These are phyloP conservation scores for Thalassiosira livingstoniorum DNA, from an alignment of 352 stramenopile genomes.

Conservation along the genomic window DNA sequence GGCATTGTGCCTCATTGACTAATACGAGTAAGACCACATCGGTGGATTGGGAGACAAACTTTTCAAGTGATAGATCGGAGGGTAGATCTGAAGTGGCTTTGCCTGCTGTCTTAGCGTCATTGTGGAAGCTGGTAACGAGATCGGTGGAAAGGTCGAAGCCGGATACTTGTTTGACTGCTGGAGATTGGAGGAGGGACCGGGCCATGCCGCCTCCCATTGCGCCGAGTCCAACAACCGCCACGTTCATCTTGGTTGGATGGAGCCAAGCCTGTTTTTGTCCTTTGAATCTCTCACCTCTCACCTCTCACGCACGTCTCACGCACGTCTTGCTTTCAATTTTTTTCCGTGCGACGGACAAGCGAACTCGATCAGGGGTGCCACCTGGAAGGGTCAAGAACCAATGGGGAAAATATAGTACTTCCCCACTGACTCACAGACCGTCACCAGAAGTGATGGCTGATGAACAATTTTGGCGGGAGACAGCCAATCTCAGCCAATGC, in stretches of 20 bases:
- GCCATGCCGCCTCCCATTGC: constrained; percentile 83
- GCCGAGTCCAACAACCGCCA: constrained; percentile 69
- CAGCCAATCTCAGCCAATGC: no score
- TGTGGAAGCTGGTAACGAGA: constrained; percentile 59
- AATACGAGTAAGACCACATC: constrained; percentile 71
- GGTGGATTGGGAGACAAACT: constrained; percentile 37
- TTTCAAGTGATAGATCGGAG: constrained; percentile 23
- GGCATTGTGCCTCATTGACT: constrained; percentile 77
- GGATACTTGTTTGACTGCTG: constrained; percentile 39
- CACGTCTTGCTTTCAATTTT: no score
- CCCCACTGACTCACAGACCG: no score
- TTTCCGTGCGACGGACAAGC: no score
- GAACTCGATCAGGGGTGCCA: no score
- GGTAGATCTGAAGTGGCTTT: constrained; percentile 47
- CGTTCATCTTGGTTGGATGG: constrained; percentile 49
- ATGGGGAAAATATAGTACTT: no score
- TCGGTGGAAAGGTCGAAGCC: constrained; percentile 65
- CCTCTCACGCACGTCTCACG: no score
- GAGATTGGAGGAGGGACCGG: constrained; percentile 61
- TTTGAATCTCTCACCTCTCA: background rate
- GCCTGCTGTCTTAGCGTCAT: constrained; percentile 41
- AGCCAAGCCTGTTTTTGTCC: background rate
- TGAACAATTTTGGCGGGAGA: no score
- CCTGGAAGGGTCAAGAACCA: no score
- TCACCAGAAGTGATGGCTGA: no score